These are phyloP conservation scores for Epichloe aotearoae DNA, from an alignment of 2,329 filamentous ascomycete species.

Conservation along the genomic window DNA sequence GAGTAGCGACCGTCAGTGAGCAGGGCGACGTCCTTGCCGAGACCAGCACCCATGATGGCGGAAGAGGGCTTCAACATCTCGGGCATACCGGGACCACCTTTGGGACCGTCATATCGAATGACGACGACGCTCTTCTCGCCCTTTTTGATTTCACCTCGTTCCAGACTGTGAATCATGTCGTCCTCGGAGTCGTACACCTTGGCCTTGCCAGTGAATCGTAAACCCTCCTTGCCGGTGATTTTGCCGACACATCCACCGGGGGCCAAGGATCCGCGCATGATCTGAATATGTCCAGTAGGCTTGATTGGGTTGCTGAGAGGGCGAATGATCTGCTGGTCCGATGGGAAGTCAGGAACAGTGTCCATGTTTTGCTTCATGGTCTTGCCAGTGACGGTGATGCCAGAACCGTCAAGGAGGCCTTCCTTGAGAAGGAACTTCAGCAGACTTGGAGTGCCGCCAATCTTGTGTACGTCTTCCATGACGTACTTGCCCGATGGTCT, in stretches of 20 bases:
- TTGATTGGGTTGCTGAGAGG: slow-evolving; percentile 77
- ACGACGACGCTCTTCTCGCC: slow-evolving; percentile 82
- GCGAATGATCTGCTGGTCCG: slow-evolving; percentile 71
- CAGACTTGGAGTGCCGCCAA: slow-evolving; percentile 75
- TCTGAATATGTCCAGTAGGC: slow-evolving; percentile 74
- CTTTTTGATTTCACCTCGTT: slow-evolving; percentile 64
- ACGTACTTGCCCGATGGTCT: slow-evolving; percentile 81
- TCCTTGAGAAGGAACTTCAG: slow-evolving; percentile 80
- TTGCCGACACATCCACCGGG: slow-evolving; percentile 82
- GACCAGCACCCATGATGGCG: slow-evolving; percentile 80
- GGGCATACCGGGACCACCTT: slow-evolving; percentile 88
- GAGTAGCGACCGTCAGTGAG: slow-evolving; percentile 66
- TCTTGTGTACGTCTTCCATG: slow-evolving; percentile 72
- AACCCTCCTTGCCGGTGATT: slow-evolving; percentile 90
- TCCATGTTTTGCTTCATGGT: slow-evolving; percentile 78
- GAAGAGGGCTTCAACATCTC: slow-evolving; percentile 91
- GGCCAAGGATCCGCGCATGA: slow-evolving; percentile 72
- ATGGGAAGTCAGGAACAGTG: slow-evolving; percentile 57
- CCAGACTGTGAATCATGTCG: slow-evolving; percentile 65
- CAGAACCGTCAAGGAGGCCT: slow-evolving; percentile 65
- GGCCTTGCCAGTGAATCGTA: slow-evolving; percentile 67
- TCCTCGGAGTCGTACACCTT: slow-evolving; percentile 75
- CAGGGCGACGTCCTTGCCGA: slow-evolving; percentile 63
- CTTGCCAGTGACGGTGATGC: slow-evolving; percentile 78
- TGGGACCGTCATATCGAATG: slow-evolving; percentile 87